Evolutionary conservation across 2,329 filamentous ascomycete genomes (phyloP).

Genomic region (Pyricularia sp.): DNA sequence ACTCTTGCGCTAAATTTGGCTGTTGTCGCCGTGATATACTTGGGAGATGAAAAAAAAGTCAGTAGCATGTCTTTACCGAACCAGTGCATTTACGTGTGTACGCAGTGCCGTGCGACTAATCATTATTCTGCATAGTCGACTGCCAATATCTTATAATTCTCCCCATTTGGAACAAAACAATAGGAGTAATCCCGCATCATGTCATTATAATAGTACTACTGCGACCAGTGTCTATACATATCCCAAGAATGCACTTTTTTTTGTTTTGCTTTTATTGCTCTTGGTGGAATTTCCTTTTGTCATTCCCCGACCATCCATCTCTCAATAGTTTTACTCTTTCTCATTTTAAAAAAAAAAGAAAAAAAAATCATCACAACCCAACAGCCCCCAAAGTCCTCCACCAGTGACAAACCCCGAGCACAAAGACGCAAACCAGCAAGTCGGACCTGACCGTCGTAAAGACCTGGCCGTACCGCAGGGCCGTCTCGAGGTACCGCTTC

Average conservation of each 20-base stretch:
- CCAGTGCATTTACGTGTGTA: too few species aligned
- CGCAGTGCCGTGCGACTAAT: too few species aligned
- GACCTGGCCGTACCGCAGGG: conserved; percentile 55
- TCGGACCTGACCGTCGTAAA: conserved; percentile 59
- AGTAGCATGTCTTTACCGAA: too few species aligned
- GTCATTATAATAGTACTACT: not conserved
- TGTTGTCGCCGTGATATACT: too few species aligned
- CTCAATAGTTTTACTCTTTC: not conserved
- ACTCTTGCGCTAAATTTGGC: too few species aligned
- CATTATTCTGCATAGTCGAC: too few species aligned
- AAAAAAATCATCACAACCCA: not conserved
- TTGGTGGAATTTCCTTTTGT: not conserved
- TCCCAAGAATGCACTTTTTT: not conserved
- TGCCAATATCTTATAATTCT: too few species aligned
- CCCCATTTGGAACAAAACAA: not conserved
- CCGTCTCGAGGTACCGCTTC: conserved; percentile 46
- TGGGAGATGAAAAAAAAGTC: not conserved
- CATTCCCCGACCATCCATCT: not conserved
- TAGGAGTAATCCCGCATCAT: too few species aligned
- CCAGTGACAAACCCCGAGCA: conserved; percentile 49
- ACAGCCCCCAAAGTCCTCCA: conserved; percentile 6
- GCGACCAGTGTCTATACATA: not conserved
- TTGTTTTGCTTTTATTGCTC: not conserved
- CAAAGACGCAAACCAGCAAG: conserved; percentile 64
- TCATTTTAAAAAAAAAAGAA: too few species aligned